Conservation (phyloP, 1,139 yeast genomes). For the Blastobotrys illinoisensis region DNA sequence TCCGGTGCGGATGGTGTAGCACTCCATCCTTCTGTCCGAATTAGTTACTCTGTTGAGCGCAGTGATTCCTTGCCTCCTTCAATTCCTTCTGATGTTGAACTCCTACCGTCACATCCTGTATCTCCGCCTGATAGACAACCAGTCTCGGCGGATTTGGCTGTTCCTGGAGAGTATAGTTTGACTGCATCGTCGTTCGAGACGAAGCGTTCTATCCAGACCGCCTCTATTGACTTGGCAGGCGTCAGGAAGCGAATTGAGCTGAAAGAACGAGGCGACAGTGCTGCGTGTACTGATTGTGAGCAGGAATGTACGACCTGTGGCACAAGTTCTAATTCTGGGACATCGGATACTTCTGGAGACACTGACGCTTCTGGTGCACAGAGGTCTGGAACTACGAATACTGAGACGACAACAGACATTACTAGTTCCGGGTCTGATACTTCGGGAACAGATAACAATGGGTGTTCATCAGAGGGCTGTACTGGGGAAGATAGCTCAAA, state of each 20-base stretch:
- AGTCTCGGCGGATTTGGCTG: too few relatives aligned
- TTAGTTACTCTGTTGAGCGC: not conserved
- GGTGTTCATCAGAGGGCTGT: not conserved
- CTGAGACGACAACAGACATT: not conserved
- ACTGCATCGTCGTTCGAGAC: too few relatives aligned
- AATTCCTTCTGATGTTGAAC: too few relatives aligned
- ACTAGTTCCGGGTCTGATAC: not conserved
- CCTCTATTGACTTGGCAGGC: not conserved
- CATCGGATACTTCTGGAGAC: not conserved
- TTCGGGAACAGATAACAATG: not conserved
- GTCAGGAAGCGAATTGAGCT: not conserved
- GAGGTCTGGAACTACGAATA: too few relatives aligned
- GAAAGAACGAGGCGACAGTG: not conserved
- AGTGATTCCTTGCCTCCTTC: too few relatives aligned
- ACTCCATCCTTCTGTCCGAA: not conserved
- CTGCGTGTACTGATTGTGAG: not conserved
- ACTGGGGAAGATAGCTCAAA: not conserved
- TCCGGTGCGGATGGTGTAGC: not conserved
- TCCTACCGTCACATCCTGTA: too few relatives aligned
- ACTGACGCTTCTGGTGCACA: not conserved
- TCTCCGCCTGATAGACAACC: too few relatives aligned
- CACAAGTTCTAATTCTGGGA: too few relatives aligned
- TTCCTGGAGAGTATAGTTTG: too few relatives aligned
- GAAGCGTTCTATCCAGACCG: not conserved
- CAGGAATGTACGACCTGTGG: not conserved